Evolutionary conservation across 352 stramenopile genomes (phyloP).

Genomic region (Phytophthora pini): DNA sequence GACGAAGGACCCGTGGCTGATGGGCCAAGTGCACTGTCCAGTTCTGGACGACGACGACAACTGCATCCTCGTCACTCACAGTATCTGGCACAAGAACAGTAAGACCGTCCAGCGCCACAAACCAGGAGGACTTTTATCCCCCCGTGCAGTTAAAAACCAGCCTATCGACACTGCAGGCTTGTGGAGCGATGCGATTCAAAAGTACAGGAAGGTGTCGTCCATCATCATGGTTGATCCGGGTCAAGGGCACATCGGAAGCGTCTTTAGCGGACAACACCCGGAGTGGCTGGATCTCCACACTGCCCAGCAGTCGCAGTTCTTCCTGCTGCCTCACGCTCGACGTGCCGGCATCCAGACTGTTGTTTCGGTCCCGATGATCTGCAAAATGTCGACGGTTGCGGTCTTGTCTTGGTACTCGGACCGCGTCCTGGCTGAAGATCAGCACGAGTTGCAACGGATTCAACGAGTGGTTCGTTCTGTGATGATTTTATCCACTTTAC

Average conservation of each 20-base stretch:
- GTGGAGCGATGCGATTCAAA: conserved; percentile 65
- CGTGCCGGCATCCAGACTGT: conserved; percentile 69
- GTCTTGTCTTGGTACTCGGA: conserved; percentile 85
- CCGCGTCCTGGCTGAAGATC: conserved; percentile 57
- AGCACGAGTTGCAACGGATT: conserved; percentile 70
- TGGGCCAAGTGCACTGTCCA: conserved; percentile 79
- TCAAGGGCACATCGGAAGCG: conserved; percentile 73
- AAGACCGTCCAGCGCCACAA: conserved; percentile 2
- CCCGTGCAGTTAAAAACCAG: conserved; percentile 23
- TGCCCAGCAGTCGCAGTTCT: conserved; percentile 71
- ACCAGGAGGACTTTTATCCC: conserved; percentile 25
- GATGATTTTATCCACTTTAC: conserved; percentile 65
- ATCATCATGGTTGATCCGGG: conserved; percentile 81
- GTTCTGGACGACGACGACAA: conserved; percentile 63
- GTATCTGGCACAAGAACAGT: conserved; percentile 72
- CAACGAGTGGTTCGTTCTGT: conserved; percentile 76
- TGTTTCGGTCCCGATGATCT: conserved; percentile 82
- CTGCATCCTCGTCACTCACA: conserved; percentile 72
- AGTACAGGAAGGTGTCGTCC: conserved; percentile 74
- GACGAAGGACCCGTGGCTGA: conserved; percentile 72
- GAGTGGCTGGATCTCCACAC: conserved; percentile 68
- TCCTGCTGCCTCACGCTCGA: conserved; percentile 73
- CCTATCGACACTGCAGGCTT: conserved; percentile 37
- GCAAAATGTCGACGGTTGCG: conserved; percentile 81
- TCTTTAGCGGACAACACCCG: conserved; percentile 76